Evolutionary conservation across 371 early-diverging fungal genomes (phyloP).

Genomic region (Zopfochytrium polystomum): DNA sequence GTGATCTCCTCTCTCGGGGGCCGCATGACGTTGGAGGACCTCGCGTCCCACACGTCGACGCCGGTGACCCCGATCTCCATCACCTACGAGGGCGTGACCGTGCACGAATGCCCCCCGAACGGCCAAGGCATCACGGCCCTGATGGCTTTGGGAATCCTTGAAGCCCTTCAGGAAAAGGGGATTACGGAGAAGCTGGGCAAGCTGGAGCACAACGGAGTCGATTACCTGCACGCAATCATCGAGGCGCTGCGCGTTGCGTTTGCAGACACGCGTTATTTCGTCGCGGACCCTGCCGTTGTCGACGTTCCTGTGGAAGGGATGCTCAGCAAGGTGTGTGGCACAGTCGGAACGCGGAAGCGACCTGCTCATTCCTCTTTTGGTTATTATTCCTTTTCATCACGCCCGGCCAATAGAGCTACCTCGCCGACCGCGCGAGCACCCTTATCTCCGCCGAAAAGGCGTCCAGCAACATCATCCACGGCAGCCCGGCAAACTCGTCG

Average conservation of each 20-base stretch:
- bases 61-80: conserved; percentile 62
- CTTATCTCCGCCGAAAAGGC: conserved; percentile 53
- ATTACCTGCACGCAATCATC: conserved; percentile 65
- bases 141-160: conserved; percentile 69
- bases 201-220: conserved; percentile 55
- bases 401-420: conserved; percentile 44
- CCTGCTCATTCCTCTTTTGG: background rate
- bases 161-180: conserved; percentile 52
- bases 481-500: conserved; percentile 59
- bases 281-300: conserved; percentile 66
- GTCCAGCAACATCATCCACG: conserved; percentile 48
- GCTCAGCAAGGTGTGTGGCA: conserved; percentile 45
- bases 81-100: conserved; percentile 58
- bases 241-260: conserved; percentile 73
- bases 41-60: conserved; percentile 60
- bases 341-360: background rate
- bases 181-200: conserved; percentile 32
- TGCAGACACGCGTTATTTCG: conserved; percentile 66
- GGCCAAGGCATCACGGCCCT: conserved; percentile 67
- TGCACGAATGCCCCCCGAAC: conserved; percentile 79
- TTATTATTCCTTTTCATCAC: background rate
- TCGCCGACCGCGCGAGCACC: conserved; percentile 56
- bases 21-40: conserved; percentile 68
- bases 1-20: conserved; percentile 64
- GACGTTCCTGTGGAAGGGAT: conserved; percentile 51